Conservation (phyloP, 371 early-diverging fungal genomes). For the Chytridiales sp. region DNA sequence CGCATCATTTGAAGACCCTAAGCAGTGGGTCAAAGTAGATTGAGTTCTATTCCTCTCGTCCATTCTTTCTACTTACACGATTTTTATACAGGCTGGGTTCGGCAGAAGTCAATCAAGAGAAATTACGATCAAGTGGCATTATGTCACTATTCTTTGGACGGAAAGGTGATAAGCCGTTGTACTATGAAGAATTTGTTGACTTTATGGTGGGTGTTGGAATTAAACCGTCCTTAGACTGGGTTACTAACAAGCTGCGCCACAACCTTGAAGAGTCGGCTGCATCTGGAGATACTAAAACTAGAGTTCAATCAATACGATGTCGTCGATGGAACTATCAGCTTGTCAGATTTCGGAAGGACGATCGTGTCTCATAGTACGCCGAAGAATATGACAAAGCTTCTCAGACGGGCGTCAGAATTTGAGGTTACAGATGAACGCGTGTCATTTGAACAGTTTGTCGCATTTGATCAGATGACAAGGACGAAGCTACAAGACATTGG, state of each 20-base stretch:
- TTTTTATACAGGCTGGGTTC: constrained; percentile 13
- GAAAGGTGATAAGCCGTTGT: constrained; percentile 19
- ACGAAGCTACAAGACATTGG: constrained; percentile 28
- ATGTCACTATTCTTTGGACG: constrained; percentile 24
- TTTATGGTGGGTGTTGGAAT: too few species aligned
- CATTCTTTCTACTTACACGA: too few species aligned
- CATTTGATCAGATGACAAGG: constrained; percentile 29
- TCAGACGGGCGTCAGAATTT: constrained; percentile 5
- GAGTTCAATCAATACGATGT: constrained; percentile 35
- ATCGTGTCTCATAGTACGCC: constrained; percentile 24
- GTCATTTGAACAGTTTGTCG: constrained; percentile 28
- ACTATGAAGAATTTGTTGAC: too few species aligned
- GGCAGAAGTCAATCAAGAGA: background rate
- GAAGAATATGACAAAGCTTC: constrained; percentile 5
- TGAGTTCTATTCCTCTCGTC: too few species aligned
- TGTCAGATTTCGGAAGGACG: constrained; percentile 28
- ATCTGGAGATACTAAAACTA: constrained; percentile 33
- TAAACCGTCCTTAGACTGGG: background rate
- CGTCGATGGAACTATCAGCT: constrained; percentile 20
- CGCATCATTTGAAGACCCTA: constrained; percentile 17
- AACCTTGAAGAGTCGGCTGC: constrained; percentile 33
- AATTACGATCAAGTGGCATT: constrained; percentile 11
- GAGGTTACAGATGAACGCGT: constrained; percentile 21
- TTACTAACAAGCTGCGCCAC: too few species aligned
- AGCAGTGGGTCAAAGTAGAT: too few species aligned